Evolutionary conservation across 352 stramenopile genomes (phyloP).

Genomic region (Pythium periplocum): DNA sequence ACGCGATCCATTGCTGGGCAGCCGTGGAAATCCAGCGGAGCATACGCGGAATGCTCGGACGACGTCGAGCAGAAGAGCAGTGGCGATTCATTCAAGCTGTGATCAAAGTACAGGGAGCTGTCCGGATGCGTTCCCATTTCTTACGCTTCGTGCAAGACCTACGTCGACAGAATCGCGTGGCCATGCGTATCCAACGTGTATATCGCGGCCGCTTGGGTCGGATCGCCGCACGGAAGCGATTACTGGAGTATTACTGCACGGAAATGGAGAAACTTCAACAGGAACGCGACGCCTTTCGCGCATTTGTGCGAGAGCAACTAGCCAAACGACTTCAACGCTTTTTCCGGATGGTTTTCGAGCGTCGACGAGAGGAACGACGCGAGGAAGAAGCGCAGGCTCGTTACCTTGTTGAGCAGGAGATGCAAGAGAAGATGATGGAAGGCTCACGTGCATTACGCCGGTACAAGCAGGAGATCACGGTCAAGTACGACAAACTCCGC

Average conservation of each 20-base stretch:
- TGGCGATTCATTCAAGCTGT: conserved; percentile 44
- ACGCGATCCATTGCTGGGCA: conserved; percentile 36
- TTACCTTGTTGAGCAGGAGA: conserved; percentile 34
- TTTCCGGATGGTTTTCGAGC: conserved; percentile 26
- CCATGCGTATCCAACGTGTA: conserved; percentile 52
- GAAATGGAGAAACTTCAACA: conserved; percentile 51
- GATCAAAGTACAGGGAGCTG: conserved; percentile 52
- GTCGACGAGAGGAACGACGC: conserved; percentile 13
- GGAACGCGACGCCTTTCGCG: conserved; percentile 45
- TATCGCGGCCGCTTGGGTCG: conserved; percentile 56
- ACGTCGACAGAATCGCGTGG: conserved; percentile 31
- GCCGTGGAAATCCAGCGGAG: conserved; percentile 61
- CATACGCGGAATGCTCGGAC: conserved; percentile 39
- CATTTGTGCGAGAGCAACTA: conserved; percentile 30
- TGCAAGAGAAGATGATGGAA: conserved; percentile 31
- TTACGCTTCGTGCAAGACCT: conserved; percentile 34
- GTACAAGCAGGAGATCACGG: conserved; percentile 37
- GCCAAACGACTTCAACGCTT: conserved; percentile 39
- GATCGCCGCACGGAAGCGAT: conserved; percentile 22
- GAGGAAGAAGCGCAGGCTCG: conserved; percentile 22
- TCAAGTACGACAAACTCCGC: conserved; percentile 45
- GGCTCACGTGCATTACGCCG: conserved; percentile 23
- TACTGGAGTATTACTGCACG: conserved; percentile 46
- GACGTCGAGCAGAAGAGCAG: conserved; percentile 25
- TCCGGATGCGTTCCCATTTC: conserved; percentile 63